Base-by-base conservation (phyloP, 2,329 filamentous ascomycete species). In the Plectosphaerella sp. region DNA sequence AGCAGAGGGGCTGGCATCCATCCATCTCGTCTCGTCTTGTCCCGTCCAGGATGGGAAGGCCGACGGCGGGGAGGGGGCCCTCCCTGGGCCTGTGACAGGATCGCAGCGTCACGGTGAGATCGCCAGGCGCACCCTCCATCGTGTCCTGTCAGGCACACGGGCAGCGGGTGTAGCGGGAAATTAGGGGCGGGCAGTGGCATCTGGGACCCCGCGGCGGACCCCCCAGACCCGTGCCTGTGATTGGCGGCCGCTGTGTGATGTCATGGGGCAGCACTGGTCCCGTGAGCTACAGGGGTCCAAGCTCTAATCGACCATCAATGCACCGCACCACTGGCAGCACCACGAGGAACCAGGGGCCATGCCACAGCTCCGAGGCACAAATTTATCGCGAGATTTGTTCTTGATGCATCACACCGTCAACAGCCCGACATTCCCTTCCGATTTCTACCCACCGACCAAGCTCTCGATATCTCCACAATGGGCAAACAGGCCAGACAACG, bases 401-500 rank as follows among this genome's bases (percentile, higher is more conserved):
- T 43, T 18, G n/a, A 22, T 43, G 41, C 41, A 43, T 20, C 41
- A 16, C 18, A 43, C 41, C 3, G 18, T 12, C 41, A 14, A 41
- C 37, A 16, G 16, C 11, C 41, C 16, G n/a, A 43, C 15, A 10
- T n/a, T 18, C 66, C 50, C 47, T 25, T 18, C 36, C 43, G 20
- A 53, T 18, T 51, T 47, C 25, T 36, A 20, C 24, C 41, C 25
- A 57, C 37, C 36, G 52, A 35, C 33, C 4, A 11, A 18, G 9
- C 15, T 11, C 12, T 35, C 18, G 18, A 25, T 7, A 20, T 15
- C 45, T 42, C 46, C 46, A 53, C 20, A 7, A 57, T 57, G 55
- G 55, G 54, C 5, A 57, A 56, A 18, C 54, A 52, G 78, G 76
- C 72, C 50, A 72, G 70, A 58, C 74, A 76, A 59, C 76, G 77